phyloP scores from a whole-genome alignment of 441 rosid species.

The Syzygium syzygioides region DNA sequence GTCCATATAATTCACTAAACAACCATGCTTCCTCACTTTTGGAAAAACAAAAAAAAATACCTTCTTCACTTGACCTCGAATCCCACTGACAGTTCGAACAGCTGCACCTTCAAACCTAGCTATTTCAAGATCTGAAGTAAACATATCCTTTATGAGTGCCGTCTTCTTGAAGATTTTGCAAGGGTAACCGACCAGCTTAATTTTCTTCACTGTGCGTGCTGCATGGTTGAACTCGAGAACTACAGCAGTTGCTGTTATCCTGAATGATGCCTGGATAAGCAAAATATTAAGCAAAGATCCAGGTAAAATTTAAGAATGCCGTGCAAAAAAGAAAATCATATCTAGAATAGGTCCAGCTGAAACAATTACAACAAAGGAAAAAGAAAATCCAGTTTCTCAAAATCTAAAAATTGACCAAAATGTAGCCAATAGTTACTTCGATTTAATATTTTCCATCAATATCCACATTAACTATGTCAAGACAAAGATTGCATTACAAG shows the following conservation, averaged over 20 bases:
- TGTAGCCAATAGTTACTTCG: background rate
- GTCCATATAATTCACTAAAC: background rate
- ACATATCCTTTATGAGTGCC: slow-evolving; percentile 84
- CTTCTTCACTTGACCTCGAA: slow-evolving; percentile 91
- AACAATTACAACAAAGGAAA: background rate
- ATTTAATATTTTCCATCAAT: background rate
- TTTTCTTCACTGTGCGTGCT: slow-evolving; percentile 63
- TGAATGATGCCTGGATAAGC: slow-evolving; percentile 56
- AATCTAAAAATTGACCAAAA: background rate
- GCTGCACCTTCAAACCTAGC: slow-evolving; percentile 89
- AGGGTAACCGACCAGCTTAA: slow-evolving; percentile 85
- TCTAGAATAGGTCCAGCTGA: background rate
- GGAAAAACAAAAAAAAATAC: slow-evolving; percentile 20
- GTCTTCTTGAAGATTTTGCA: slow-evolving; percentile 89
- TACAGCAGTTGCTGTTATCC: slow-evolving; percentile 77
- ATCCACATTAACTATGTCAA: background rate
- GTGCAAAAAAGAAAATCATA: background rate
- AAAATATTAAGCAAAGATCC: background rate
- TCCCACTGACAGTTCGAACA: slow-evolving; percentile 85
- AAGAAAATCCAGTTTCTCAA: background rate
- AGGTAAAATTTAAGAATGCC: background rate
- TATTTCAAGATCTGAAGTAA: slow-evolving; percentile 90
- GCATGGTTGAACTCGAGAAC: slow-evolving; percentile 83
- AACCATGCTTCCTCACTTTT: background rate
- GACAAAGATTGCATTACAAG: background rate